Evolutionary conservation across 306 rosid species (phyloP).

Genomic region (Dryas alaskensis): DNA sequence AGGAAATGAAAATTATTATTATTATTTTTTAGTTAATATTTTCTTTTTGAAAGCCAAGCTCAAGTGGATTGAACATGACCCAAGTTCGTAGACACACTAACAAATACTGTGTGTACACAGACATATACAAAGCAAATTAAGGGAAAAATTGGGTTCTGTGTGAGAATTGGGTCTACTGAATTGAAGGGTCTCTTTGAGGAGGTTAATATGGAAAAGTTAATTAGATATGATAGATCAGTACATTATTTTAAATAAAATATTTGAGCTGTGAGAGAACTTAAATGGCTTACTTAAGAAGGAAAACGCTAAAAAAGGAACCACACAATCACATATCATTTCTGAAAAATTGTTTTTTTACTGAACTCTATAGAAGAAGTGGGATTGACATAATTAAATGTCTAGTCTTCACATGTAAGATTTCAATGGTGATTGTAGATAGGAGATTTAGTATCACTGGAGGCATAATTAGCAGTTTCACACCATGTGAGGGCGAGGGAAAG

Average conservation of each 20-base stretch:
- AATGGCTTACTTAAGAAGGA: background rate
- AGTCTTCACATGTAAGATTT: background rate
- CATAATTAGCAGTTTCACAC: background rate
- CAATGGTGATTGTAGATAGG: background rate
- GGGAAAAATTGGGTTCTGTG: no score
- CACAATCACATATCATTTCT: background rate
- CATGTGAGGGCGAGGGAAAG: background rate
- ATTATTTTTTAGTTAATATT: no score
- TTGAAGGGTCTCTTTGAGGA: background rate
- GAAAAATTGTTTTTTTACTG: background rate
- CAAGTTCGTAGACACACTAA: no score
- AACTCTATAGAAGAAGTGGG: background rate
- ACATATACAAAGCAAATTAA: no score
- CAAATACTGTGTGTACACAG: no score
- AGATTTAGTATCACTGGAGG: background rate
- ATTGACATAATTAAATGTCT: background rate
- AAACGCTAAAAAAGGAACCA: background rate
- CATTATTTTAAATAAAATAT: background rate
- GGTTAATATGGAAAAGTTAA: background rate
- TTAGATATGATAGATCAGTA: background rate
- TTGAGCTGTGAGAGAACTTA: background rate
- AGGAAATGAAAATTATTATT: no score
- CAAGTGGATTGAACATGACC: no score
- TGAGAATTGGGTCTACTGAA: background rate
- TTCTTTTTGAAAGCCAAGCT: no score